Evolutionary conservation across 352 stramenopile genomes (phyloP).

Genomic region (Phytophthora rubi): DNA sequence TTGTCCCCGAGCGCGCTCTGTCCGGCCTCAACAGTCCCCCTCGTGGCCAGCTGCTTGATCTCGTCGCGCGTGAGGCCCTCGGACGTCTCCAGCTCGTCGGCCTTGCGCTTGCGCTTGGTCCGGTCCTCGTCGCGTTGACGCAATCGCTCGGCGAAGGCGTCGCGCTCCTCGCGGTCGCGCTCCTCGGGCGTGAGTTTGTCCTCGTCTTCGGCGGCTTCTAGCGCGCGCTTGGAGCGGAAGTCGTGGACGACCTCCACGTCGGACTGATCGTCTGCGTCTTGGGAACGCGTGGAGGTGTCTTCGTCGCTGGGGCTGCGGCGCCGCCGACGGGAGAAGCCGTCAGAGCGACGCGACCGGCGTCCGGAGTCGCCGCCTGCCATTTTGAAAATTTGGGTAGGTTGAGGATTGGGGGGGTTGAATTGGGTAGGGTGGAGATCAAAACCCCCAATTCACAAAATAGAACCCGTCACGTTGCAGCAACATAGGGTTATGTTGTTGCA

Average conservation of each 20-base stretch:
- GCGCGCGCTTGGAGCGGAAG: slow-evolving; percentile 50
- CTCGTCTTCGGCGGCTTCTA: slow-evolving; percentile 34
- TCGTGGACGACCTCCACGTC: slow-evolving; percentile 48
- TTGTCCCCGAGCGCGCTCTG: slow-evolving; percentile 57
- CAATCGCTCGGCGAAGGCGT: slow-evolving; percentile 85
- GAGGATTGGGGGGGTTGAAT: too few species aligned
- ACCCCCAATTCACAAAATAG: too few species aligned
- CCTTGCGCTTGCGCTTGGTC: slow-evolving; percentile 68
- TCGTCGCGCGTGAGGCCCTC: slow-evolving; percentile 72
- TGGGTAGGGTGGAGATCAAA: too few species aligned
- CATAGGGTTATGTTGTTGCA: too few species aligned
- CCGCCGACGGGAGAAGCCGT: slow-evolving; percentile 47
- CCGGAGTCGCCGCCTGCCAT: slow-evolving; percentile 12
- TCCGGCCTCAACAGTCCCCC: slow-evolving; percentile 64
- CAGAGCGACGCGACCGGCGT: slow-evolving; percentile 29
- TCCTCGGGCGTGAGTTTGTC: slow-evolving; percentile 44
- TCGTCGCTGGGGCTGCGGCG: slow-evolving; percentile 28
- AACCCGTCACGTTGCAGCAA: too few species aligned
- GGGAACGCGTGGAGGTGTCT: background rate
- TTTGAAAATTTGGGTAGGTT: background rate
- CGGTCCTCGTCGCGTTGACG: slow-evolving; percentile 78
- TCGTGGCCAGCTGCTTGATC: slow-evolving; percentile 83
- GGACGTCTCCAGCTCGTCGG: slow-evolving; percentile 37
- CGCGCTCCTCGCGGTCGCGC: slow-evolving; percentile 73
- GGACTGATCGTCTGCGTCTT: slow-evolving; percentile 18